A percentile compares a stretch with the other conserved stretches of the same genome.
phyloP scores from a whole-genome alignment of 106 monocot genomes.

The Posidonia australis region DNA sequence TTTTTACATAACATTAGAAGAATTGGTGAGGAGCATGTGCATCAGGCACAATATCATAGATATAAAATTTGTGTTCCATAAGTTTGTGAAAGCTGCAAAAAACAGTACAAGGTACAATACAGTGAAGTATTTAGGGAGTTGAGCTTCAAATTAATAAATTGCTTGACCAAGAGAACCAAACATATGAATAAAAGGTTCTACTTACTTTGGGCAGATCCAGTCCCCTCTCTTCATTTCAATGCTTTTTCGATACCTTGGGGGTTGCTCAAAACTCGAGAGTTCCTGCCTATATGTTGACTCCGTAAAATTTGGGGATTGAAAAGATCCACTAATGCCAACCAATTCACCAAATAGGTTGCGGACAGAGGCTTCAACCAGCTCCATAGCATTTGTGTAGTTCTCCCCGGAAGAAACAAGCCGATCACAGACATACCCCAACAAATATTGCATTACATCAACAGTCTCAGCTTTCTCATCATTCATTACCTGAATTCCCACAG shows the following conservation, averaged over 20 bases:
- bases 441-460: constrained; percentile 65
- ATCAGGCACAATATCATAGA: too few species aligned
- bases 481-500: constrained; percentile 25
- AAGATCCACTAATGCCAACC: constrained; percentile 27
- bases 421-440: constrained; percentile 61
- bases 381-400: constrained; percentile 12
- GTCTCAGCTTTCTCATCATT: constrained; percentile 53
- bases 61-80: too few species aligned
- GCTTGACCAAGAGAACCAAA: too few species aligned
- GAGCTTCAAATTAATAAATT: too few species aligned
- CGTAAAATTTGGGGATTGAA: constrained; percentile 13
- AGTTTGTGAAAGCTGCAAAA: too few species aligned
- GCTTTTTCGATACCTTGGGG: constrained; percentile 42
- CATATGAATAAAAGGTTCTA: not conserved
- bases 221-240: constrained; percentile 87
- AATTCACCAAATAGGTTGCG: constrained; percentile 48
- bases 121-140: too few species aligned
- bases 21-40: too few species aligned
- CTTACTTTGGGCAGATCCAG: constrained; percentile 95
- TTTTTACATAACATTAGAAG: too few species aligned
- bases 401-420: constrained; percentile 1
- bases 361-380: constrained; percentile 49
- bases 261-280: constrained; percentile 17
- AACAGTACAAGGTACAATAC: too few species aligned
- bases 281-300: constrained; percentile 18